Percentiles rank a stretch among this genome's conserved stretches.
Conservation (phyloP, 768 basidiomycete species). For the Dentipellis fragilis region DNA sequence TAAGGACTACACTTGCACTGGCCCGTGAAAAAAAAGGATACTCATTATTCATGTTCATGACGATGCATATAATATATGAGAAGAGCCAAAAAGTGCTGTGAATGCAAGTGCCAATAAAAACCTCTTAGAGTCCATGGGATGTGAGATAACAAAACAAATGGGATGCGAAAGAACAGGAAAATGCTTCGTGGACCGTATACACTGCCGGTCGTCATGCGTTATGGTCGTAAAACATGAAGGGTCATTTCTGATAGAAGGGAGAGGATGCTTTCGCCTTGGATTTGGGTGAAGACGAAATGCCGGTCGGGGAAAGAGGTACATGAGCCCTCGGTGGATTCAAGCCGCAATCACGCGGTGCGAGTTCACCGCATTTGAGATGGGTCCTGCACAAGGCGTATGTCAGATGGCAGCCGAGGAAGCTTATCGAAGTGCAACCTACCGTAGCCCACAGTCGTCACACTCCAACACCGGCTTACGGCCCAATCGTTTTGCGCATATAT, state of each 20-base stretch:
- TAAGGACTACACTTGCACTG: no score
- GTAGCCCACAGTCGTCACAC: slow-evolving; percentile 83
- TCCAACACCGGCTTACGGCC: slow-evolving; percentile 81
- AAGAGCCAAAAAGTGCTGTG: no score
- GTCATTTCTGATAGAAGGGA: slow-evolving; percentile 4
- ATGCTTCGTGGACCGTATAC: no score
- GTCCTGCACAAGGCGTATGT: slow-evolving; percentile 39
- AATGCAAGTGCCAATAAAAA: not conserved
- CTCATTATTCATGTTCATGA: no score
- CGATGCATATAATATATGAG: no score
- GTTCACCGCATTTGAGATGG: slow-evolving; percentile 83
- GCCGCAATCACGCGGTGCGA: slow-evolving; percentile 73
- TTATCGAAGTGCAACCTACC: slow-evolving; percentile 19
- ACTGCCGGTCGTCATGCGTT: no score
- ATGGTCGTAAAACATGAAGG: not conserved
- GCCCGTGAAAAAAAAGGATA: no score
- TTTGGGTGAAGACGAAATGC: not conserved
- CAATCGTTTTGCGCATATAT: slow-evolving; percentile 70
- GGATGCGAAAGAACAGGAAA: not conserved
- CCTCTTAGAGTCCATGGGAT: not conserved
- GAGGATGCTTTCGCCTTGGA: slow-evolving; percentile 1
- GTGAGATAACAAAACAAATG: not conserved
- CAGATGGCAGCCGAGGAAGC: not conserved
- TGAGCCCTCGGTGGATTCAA: slow-evolving; percentile 26
- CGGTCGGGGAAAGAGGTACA: not conserved